Base-by-base conservation (phyloP, 139 green algal species). In the Deuterostichococcus epilithicus region DNA sequence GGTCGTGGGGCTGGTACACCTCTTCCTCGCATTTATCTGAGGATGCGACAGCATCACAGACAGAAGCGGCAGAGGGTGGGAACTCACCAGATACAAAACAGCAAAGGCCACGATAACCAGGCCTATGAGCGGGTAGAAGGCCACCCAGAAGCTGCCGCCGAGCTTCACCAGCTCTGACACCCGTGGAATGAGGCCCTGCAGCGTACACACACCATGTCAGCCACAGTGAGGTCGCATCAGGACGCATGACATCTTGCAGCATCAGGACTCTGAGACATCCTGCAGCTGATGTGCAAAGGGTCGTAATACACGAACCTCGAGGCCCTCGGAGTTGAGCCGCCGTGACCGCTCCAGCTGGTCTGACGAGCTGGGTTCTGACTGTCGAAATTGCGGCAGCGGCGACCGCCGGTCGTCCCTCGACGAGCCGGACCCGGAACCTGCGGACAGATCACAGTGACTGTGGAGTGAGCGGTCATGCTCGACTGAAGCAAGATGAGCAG, bases 91-190 rank as follows among this genome's bases (percentile, higher is more conserved):
- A 70, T 87, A 93, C 25, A 90, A 77, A 37, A 81, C 83, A 2
- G 44, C 78, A 67, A 89, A 93, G 0, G 88, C 44, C 26, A 87
- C 20, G 35, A 76, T 77, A 39, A 89, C 82, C 23, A 76, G 81
- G 0, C 88, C 26, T 33, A 96, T 91, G 76, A 93, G 90, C n/a
- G 91, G 91, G 3, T 82, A 73, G 70, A 96, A 96, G 34, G 75
- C 86, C n/a, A 95, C 80, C 73, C 90, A 94, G 42, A 94, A 88
- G 23, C 59, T 75, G 8, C 82, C 78, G 32, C 92, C 92, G 39
- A 96, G 88, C 78, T 90, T 85, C 5, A 93, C 20, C 45, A 96
- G 84, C 81, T 86, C 72, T 4, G 74, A 76, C 3, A 72, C 89
- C 30, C 91, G 85, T 0, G 86, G 84, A 32, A 91, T 80, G 1